Evolutionary conservation across 2,329 filamentous ascomycete species (phyloP), one percentile per base, ranked within the genome.

Genomic region (Blumeriella jaapii): DNA sequence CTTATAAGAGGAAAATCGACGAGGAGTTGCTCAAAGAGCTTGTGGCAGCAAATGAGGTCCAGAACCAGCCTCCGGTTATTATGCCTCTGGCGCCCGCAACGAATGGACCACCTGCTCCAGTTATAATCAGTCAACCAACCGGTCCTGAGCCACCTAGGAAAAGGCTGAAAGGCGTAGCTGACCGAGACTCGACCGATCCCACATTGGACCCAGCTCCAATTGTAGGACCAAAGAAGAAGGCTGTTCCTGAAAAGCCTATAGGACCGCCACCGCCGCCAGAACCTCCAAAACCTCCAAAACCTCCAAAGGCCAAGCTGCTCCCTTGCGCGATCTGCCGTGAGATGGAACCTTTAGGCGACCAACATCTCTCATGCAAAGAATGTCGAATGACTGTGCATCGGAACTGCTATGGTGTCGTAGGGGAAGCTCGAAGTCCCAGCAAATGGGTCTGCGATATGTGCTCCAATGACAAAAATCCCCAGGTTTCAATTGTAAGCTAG

Each of bases 361-460:
- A 82, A 46, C 74, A 84, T 49, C 57, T 93, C 11, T 75, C 79
- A 25, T 98, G 91, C 58, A 73, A 75, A 31, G 85, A 94, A 52
- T 98, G 91, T 58, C 80, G 85, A 34, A 63, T 98, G 58, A 86
- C 86, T 3, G 89, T 96, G 15, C 91, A 98, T 59, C 80, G 82
- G 35, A 75, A 76, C 42, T 98, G 91, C 60, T 98, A 96, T 55
- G 91, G 91, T n/a, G 69, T 96, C 19, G 47, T 71, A 24, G 74
- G 79, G 29, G 75, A 79, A 31, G 61, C 60, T 38, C 74, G 82
- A 26, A 69, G 68, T 35, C 69, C 74, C 19, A 71, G 69, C 28
- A 93, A 93, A 59, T 98, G 91, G 91, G 74, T 80, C 25, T 98
- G 91, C 58, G 91, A 96, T 59, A 93, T 87, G 72, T 98, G 91